Evolutionary conservation across 192 early-diverging fungal genomes (phyloP).

Genomic region (Endogone sp.): DNA sequence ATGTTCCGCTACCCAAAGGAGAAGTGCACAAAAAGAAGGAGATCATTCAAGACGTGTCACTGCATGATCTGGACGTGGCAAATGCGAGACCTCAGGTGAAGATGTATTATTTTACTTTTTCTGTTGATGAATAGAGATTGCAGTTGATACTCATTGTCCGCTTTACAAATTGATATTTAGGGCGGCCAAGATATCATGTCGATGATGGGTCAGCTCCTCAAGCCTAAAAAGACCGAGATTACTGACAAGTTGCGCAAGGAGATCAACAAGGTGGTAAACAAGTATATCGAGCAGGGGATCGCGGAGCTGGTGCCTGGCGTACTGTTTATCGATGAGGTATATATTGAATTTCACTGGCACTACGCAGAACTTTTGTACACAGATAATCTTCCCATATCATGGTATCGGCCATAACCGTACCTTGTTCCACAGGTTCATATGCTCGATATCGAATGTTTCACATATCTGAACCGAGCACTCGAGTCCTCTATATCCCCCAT

Average conservation of each 20-base stretch:
- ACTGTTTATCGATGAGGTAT: slow-evolving; percentile 94
- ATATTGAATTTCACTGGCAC: not conserved
- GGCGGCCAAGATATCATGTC: slow-evolving; percentile 98
- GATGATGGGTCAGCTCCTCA: slow-evolving; percentile 97
- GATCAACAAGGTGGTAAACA: slow-evolving; percentile 99
- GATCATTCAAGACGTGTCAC: slow-evolving; percentile 94
- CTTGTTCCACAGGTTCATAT: slow-evolving; percentile 79
- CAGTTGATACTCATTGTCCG: slow-evolving; percentile 4
- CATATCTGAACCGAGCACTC: slow-evolving; percentile 96
- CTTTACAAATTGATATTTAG: too few species aligned
- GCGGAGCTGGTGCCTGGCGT: slow-evolving; percentile 98
- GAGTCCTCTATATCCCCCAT: slow-evolving; percentile 95
- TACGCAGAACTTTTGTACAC: too few species aligned
- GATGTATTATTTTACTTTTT: slow-evolving; percentile 7
- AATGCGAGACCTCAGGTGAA: slow-evolving; percentile 93
- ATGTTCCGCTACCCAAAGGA: slow-evolving; percentile 96
- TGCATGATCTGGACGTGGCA: slow-evolving; percentile 96
- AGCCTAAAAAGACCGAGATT: slow-evolving; percentile 99
- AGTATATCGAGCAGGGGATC: slow-evolving; percentile 97
- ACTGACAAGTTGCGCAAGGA: slow-evolving; percentile 97
- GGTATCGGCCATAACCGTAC: slow-evolving; percentile 5
- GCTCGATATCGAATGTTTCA: slow-evolving; percentile 99
- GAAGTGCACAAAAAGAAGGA: slow-evolving; percentile 99
- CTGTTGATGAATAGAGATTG: not conserved
- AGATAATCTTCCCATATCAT: not conserved